These are phyloP conservation scores for Nepenthes alata DNA, from an alignment of 179 eudicot species.

Conservation along the genomic window DNA sequence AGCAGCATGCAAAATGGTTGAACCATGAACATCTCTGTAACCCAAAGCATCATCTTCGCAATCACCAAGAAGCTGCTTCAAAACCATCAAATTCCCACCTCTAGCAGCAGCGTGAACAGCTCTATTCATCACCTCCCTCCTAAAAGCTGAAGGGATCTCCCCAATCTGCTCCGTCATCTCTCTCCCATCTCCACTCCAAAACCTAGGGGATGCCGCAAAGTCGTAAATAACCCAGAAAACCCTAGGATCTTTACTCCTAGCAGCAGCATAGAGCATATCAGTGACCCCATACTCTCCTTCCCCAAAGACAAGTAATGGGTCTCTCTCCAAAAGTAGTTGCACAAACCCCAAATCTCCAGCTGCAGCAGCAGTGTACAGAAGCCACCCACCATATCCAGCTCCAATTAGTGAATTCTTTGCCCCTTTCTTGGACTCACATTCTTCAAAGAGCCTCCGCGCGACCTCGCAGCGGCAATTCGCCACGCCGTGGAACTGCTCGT, in stretches of 20 bases:
- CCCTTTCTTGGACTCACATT: conserved; percentile 38
- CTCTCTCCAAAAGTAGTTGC: conserved; percentile 26
- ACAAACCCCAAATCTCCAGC: conserved; percentile 78
- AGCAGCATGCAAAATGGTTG: conserved; percentile 77
- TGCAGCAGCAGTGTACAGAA: conserved; percentile 80
- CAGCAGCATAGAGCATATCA: conserved; percentile 81
- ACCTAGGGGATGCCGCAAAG: conserved; percentile 58
- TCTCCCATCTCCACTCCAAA: conserved; percentile 23
- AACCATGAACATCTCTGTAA: conserved; percentile 54
- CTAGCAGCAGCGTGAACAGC: conserved; percentile 90
- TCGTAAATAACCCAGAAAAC: conserved; percentile 58
- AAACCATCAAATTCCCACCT: conserved; percentile 71
- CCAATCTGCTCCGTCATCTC: conserved; percentile 28
- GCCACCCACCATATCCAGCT: conserved; percentile 90
- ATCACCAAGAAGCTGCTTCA: conserved; percentile 58
- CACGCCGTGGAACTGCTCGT: conserved; percentile 49
- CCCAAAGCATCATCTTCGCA: conserved; percentile 41
- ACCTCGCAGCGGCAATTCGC: conserved; percentile 58
- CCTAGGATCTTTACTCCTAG: conserved; percentile 55
- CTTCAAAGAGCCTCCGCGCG: conserved; percentile 44
- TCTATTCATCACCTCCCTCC: conserved; percentile 68
- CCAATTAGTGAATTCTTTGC: conserved; percentile 41
- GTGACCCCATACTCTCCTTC: conserved; percentile 92
- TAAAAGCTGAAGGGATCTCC: conserved; percentile 50
- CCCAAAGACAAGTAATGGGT: conserved; percentile 80